Evolutionary conservation across 495 filamentous ascomycete species (phyloP), one percentile per base, ranked within the genome.

Genomic region (Aspergillus mulundensis): DNA sequence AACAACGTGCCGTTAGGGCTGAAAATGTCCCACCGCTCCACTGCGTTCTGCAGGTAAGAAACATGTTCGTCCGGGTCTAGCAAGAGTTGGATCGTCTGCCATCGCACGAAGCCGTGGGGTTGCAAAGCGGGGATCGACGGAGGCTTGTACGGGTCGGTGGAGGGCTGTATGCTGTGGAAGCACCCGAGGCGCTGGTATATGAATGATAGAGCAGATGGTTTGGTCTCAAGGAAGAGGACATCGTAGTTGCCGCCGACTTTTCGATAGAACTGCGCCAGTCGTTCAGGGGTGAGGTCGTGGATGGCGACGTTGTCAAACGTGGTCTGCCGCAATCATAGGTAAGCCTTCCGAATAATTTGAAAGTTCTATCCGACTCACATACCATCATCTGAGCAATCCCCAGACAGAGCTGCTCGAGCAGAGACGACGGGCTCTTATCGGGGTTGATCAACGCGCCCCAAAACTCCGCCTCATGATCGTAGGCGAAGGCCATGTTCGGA

Each of bases 181-280:
- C 94, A 97, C 46, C 92, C 95, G 28, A 96, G 76, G 3, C 87
- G 89, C 63, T 90, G 88, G 73, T 95, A 98, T 51, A 97, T 95
- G 65, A 88, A 93, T 21, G 91, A 92, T 23, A 98, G 81, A 34
- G 86, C 84, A 19, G 82, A 70, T 20, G 81, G 67, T 30, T 87
- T 85, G n/a, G 87, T 90, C 8, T 87, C 79, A 44, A 94, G 77
- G 66, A 98, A 97, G 39, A 98, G 77, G 10, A 80, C 74, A 66
- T 98, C 93, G 68, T 91, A 96, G 68, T 97, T 86, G 38, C 93
- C 91, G 55, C 91, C 91, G 28, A 95, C 88, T 39, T 82, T 77
- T 60, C 86, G 87, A 71, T 98, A 98, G 74, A 96, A 98, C 11
- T 82, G 72, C 2, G 93, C 87, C 24, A 98, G 79, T 68, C 97